Evolutionary conservation across 257 asterid genomes (phyloP).

Genomic region (Handroanthus guayacan): DNA sequence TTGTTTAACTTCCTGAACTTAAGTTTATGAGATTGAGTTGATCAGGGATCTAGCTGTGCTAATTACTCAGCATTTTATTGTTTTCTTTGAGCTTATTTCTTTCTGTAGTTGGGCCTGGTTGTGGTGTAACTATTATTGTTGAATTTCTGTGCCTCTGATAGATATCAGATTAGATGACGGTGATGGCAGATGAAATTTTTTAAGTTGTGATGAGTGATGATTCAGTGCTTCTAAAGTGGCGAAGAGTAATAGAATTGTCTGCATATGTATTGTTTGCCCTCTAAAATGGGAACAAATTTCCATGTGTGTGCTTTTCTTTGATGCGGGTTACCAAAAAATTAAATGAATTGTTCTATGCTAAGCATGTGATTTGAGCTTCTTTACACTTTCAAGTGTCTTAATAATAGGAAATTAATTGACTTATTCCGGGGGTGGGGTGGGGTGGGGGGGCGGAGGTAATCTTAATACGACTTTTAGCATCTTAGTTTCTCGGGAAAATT

Average conservation of each 20-base stretch:
- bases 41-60: background rate
- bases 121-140: background rate
- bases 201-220: background rate
- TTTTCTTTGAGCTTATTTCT: background rate
- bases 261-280: background rate
- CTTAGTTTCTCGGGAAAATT: background rate
- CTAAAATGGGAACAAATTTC: background rate
- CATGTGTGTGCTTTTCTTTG: background rate
- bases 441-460: background rate
- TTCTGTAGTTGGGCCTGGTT: background rate
- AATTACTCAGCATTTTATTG: background rate
- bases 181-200: background rate
- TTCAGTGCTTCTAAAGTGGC: background rate
- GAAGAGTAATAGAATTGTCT: background rate
- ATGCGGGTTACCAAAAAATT: background rate
- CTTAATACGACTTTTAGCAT: background rate
- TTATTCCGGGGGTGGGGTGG: no score
- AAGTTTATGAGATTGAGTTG: background rate
- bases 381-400: background rate
- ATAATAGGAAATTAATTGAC: background rate
- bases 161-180: background rate
- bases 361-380: background rate
- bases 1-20: background rate
- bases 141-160: background rate
- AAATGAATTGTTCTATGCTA: background rate